Conservation (phyloP, 129 eudicot species). For the Centrapalus pauciflorus region DNA sequence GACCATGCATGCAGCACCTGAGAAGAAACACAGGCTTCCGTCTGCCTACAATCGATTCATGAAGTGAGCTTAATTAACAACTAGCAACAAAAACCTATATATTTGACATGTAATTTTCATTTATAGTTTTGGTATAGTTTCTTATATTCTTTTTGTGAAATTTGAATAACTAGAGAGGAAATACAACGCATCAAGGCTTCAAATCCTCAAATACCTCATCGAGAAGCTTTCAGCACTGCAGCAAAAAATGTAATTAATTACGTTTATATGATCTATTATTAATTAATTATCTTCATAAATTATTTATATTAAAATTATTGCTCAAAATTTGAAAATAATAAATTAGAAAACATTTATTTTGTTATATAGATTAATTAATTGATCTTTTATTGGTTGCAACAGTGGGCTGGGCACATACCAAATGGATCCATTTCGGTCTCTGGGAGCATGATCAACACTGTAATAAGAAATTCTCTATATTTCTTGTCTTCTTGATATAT, state of each 20-base stretch:
- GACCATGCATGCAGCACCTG: slow-evolving; percentile 65
- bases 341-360: too few relatives aligned
- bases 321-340: too few relatives aligned
- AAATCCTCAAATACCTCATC: slow-evolving; percentile 90
- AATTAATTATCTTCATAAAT: not conserved
- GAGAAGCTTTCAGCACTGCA: slow-evolving; percentile 98
- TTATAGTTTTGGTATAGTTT: not conserved
- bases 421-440: slow-evolving; percentile 52
- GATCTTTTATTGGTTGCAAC: slow-evolving; percentile 7
- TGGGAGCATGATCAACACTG: slow-evolving; percentile 40
- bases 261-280: not conserved
- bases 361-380: not conserved
- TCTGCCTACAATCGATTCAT: slow-evolving; percentile 96
- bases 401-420: slow-evolving; percentile 96
- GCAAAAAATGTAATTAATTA: slow-evolving; percentile 82
- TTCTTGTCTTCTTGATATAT: not conserved
- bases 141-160: not conserved
- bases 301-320: too few relatives aligned
- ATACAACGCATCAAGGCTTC: slow-evolving; percentile 94
- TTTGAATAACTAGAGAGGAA: slow-evolving; percentile 61
- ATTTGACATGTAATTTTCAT: not conserved
- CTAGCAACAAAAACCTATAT: too few relatives aligned
- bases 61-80: slow-evolving; percentile 52
- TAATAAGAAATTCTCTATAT: slow-evolving; percentile 29
- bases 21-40: slow-evolving; percentile 97